Evolutionary conservation across 768 basidiomycete genomes (phyloP).

Genomic region (Hydnomerulius pinastri): DNA sequence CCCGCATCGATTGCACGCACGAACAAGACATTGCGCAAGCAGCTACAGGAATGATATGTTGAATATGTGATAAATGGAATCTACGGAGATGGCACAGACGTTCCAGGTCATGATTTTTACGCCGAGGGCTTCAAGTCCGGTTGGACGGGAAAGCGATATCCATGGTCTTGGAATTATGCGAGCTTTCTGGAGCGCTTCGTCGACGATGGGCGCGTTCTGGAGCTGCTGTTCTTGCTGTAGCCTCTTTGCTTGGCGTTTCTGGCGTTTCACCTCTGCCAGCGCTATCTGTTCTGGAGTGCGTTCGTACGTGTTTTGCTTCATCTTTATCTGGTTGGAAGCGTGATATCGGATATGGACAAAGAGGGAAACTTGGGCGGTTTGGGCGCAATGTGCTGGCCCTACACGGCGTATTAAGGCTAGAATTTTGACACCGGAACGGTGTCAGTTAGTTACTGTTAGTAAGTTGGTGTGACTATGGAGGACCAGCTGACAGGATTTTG

Average conservation of each 20-base stretch:
- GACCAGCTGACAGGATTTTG: too few species aligned
- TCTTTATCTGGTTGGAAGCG: neutral
- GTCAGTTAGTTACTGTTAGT: too few species aligned
- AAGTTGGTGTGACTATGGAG: too few species aligned
- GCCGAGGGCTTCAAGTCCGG: neutral
- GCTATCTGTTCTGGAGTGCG: slow-evolving; percentile 60
- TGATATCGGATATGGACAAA: too few species aligned
- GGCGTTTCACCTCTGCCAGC: slow-evolving; percentile 46
- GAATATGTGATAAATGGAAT: neutral
- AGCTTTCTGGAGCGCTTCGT: neutral
- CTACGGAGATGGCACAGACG: slow-evolving; percentile 48
- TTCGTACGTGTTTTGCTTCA: slow-evolving; percentile 12
- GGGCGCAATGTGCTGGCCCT: too few species aligned
- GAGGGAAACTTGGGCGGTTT: too few species aligned
- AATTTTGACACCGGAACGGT: too few species aligned
- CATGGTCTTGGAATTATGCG: slow-evolving; percentile 34
- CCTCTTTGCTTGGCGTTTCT: slow-evolving; percentile 49
- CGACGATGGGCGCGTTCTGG: slow-evolving; percentile 1
- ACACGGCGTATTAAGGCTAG: too few species aligned
- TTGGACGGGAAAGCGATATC: slow-evolving; percentile 27
- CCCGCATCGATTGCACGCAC: slow-evolving; percentile 46
- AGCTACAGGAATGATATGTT: slow-evolving; percentile 44
- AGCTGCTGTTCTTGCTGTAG: slow-evolving; percentile 23
- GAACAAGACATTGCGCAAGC: slow-evolving; percentile 76
- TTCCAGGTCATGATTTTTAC: slow-evolving; percentile 82